These are phyloP conservation scores for Rhynchosporium agropyri DNA, from an alignment of 2,329 filamentous ascomycete genomes.

Conservation along the genomic window DNA sequence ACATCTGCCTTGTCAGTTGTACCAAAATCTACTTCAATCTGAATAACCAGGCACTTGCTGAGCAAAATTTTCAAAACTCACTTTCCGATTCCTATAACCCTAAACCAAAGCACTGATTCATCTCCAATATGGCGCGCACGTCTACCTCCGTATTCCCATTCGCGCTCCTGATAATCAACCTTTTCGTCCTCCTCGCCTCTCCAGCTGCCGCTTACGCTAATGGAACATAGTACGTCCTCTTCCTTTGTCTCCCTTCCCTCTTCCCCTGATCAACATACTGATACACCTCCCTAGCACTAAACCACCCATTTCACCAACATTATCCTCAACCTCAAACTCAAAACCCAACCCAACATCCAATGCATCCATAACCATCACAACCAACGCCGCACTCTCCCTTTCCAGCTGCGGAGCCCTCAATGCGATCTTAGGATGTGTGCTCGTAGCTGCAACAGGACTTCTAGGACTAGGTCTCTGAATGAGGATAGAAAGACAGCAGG, in stretches of 20 bases:
- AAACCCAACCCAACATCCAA: neutral
- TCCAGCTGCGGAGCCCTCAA: neutral
- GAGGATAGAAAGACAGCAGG: no score
- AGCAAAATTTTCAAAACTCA: neutral
- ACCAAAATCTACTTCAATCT: no score
- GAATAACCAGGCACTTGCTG: neutral
- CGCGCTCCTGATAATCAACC: constrained; percentile 13
- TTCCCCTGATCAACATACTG: neutral
- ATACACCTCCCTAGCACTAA: constrained; percentile 7
- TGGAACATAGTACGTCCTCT: constrained; percentile 21
- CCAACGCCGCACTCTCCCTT: neutral
- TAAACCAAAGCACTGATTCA: neutral
- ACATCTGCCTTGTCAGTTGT: no score
- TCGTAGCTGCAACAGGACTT: neutral
- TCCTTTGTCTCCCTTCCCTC: neutral
- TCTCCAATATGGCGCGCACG: constrained; percentile 21
- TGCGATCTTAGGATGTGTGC: neutral
- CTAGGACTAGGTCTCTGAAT: neutral
- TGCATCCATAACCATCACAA: neutral
- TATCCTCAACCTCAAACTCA: neutral
- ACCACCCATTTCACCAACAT: neutral
- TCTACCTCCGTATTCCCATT: constrained; percentile 9
- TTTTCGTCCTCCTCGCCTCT: constrained; percentile 15
- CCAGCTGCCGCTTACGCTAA: constrained; percentile 14
- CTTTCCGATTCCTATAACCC: neutral